phyloP scores from a whole-genome alignment of 129 eudicot species.

The Flaveria ramosissima region DNA sequence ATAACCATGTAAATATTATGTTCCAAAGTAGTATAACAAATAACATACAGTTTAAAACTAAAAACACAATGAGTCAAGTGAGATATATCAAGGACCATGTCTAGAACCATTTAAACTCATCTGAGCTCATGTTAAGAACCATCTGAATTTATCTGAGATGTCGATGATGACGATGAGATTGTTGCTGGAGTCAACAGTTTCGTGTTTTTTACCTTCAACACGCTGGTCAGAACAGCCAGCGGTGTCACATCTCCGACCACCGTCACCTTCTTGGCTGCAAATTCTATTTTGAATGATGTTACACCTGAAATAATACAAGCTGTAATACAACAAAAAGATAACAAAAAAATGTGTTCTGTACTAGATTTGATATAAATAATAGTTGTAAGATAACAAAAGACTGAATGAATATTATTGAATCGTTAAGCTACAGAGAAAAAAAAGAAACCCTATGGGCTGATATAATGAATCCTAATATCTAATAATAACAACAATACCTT shows the following conservation, averaged over 20 bases:
- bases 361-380: no score
- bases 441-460: no score
- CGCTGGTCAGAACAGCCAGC: constrained; percentile 56
- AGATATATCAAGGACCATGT: not conserved
- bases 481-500: constrained; percentile 43
- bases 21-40: constrained; percentile 4
- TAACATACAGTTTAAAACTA: constrained; percentile 6
- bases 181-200: constrained; percentile 64
- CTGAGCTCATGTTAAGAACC: constrained; percentile 3
- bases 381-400: no score
- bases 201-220: constrained; percentile 77
- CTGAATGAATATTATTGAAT: no score
- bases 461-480: not conserved
- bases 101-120: not conserved
- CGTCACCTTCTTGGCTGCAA: constrained; percentile 85
- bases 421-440: no score
- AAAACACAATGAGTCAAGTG: not conserved
- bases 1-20: not conserved
- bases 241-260: constrained; percentile 87
- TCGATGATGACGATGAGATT: constrained; percentile 33
- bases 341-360: not conserved
- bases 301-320: constrained; percentile 55
- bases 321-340: not conserved
- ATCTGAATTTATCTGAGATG: not conserved
- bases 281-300: constrained; percentile 80